Percentiles rank a stretch among this genome's conserved stretches.
Evolutionary conservation across 2,329 filamentous ascomycete genomes (phyloP).

Genomic region (Colletotrichum somersetense): DNA sequence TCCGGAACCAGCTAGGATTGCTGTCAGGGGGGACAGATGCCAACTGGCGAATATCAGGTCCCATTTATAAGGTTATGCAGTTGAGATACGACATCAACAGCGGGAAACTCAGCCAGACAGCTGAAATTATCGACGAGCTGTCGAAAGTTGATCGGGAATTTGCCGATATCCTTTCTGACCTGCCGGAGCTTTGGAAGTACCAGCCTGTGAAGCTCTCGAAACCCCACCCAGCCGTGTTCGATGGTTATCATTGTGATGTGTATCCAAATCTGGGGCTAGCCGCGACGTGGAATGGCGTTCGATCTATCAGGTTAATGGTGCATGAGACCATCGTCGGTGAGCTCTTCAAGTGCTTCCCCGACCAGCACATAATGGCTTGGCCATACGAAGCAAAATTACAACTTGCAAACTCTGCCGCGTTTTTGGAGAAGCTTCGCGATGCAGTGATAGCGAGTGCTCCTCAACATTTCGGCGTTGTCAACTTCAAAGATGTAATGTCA

Average conservation of each 20-base stretch:
- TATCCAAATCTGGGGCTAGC: conserved; percentile 60
- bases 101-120: conserved; percentile 52
- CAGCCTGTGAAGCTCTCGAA: conserved; percentile 55
- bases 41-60: conserved; percentile 57
- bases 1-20: conserved; percentile 58
- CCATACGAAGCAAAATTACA: conserved; percentile 51
- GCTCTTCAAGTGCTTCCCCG: conserved; percentile 52
- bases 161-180: conserved; percentile 52
- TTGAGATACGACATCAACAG: conserved; percentile 61
- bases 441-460: conserved; percentile 62
- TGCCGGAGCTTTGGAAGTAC: conserved; percentile 59
- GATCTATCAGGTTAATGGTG: conserved; percentile 60
- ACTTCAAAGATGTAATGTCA: conserved; percentile 52
- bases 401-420: conserved; percentile 53
- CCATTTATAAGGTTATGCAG: conserved; percentile 61
- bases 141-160: conserved; percentile 59
- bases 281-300: conserved; percentile 62
- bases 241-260: conserved; percentile 57
- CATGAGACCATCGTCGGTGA: conserved; percentile 62
- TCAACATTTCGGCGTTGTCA: conserved; percentile 63
- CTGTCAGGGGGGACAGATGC: conserved; percentile 54
- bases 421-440: conserved; percentile 56
- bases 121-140: conserved; percentile 53
- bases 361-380: conserved; percentile 40
- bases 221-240: conserved; percentile 57